phyloP scores from a whole-genome alignment of 495 filamentous ascomycete genomes.

The Collariella sp. region DNA sequence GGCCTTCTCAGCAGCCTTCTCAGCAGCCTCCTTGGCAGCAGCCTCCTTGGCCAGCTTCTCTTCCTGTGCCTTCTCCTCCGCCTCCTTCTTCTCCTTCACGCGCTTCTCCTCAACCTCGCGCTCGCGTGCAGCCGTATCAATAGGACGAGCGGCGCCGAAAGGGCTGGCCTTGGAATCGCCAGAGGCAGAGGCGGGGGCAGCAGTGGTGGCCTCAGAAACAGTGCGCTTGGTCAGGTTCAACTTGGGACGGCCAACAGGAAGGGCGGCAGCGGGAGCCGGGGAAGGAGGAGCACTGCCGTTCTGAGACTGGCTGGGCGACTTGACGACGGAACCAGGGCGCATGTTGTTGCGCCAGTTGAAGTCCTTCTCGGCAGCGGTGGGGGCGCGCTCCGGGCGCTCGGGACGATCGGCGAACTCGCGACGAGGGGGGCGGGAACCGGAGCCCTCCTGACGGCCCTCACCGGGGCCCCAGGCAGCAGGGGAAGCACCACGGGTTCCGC shows the following conservation, averaged over 20 bases:
- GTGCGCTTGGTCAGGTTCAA: constrained; percentile 84
- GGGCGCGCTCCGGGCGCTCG: constrained; percentile 60
- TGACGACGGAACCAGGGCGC: constrained; percentile 57
- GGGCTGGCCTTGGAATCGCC: constrained; percentile 75
- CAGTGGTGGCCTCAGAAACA: constrained; percentile 60
- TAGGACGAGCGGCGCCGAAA: constrained; percentile 84
- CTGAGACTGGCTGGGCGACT: constrained; percentile 37
- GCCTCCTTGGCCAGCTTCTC: constrained; percentile 64
- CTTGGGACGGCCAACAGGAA: constrained; percentile 57
- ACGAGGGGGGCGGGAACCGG: constrained; percentile 72
- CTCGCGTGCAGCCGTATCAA: constrained; percentile 81
- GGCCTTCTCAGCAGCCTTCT: constrained; percentile 50
- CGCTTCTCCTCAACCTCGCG: constrained; percentile 84
- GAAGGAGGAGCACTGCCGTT: constrained; percentile 60
- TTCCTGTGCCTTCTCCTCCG: constrained; percentile 75
- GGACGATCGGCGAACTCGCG: constrained; percentile 71
- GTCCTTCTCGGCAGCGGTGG: constrained; percentile 79
- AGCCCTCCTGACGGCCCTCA: constrained; percentile 49
- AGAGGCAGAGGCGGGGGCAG: constrained; percentile 38
- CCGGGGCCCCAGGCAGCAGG: constrained; percentile 66
- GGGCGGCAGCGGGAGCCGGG: constrained; percentile 44
- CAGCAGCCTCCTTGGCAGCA: constrained; percentile 49
- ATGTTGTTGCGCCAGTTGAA: constrained; percentile 79
- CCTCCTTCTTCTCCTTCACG: constrained; percentile 74
- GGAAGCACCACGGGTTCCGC: constrained; percentile 55